Evolutionary conservation across 2,329 filamentous ascomycete genomes (phyloP).

Genomic region (Ophiostoma angusticollis): DNA sequence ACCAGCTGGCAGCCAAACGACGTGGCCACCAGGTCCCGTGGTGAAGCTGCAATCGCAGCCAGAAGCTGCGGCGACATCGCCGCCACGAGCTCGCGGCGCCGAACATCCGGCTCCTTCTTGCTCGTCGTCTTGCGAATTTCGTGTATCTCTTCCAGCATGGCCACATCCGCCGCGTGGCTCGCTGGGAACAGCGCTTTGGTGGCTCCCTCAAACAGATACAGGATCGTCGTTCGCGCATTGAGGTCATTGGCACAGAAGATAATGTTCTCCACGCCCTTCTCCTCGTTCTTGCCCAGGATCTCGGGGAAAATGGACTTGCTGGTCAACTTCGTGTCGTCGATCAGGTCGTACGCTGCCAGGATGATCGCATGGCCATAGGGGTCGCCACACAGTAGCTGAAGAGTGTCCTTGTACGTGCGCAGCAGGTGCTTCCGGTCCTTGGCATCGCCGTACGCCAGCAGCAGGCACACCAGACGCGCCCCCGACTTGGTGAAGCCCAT

Average conservation of each 20-base stretch:
- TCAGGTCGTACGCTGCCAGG: constrained; percentile 74
- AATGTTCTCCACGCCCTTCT: constrained; percentile 50
- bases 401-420: constrained; percentile 76
- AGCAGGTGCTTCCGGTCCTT: constrained; percentile 89
- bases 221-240: constrained; percentile 52
- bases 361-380: constrained; percentile 67
- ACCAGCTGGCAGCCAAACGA: constrained; percentile 82
- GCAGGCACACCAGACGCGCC: constrained; percentile 65
- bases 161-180: constrained; percentile 51
- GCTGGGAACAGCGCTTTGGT: constrained; percentile 48
- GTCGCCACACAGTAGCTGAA: constrained; percentile 75
- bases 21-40: constrained; percentile 55
- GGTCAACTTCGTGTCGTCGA: constrained; percentile 86
- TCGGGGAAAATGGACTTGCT: constrained; percentile 80
- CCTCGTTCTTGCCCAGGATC: constrained; percentile 59
- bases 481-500: constrained; percentile 91
- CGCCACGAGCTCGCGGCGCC: constrained; percentile 64
- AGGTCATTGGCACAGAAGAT: constrained; percentile 52
- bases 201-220: constrained; percentile 69
- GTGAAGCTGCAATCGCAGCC: constrained; percentile 54
- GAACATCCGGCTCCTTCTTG: constrained; percentile 74
- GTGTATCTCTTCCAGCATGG: constrained; percentile 64
- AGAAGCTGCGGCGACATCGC: constrained; percentile 64
- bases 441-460: constrained; percentile 71
- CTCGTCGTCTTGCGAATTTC: constrained; percentile 71